Evolutionary conservation across 345 rosid genomes (phyloP).

Genomic region (Bruguiera gymnorhiza): DNA sequence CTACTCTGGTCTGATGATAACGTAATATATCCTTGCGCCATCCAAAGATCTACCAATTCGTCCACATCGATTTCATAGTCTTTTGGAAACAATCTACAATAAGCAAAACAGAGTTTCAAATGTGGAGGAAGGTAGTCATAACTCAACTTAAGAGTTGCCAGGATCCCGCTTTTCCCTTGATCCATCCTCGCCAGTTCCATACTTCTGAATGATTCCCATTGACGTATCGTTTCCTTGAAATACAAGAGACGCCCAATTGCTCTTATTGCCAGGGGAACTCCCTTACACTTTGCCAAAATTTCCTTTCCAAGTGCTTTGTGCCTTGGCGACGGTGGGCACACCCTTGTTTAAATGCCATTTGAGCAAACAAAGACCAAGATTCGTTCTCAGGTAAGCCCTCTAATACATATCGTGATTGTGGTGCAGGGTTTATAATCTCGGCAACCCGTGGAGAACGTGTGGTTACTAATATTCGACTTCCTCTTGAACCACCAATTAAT

Average conservation of each 20-base stretch:
- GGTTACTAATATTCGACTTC: conserved; percentile 8
- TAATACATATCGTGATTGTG: neutral
- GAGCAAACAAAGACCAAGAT: conserved; percentile 23
- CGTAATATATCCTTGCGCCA: conserved; percentile 22
- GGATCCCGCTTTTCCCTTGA: neutral
- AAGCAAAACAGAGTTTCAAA: conserved; percentile 33
- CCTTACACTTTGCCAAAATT: conserved; percentile 12
- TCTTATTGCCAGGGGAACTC: conserved; percentile 18
- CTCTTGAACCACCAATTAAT: conserved; percentile 3
- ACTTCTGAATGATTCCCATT: conserved; percentile 11
- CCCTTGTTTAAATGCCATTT: conserved; percentile 7
- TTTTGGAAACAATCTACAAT: conserved; percentile 29
- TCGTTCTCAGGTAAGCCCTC: neutral
- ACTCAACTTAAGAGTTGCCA: conserved; percentile 22
- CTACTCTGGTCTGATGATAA: neutral
- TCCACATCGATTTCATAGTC: conserved; percentile 2
- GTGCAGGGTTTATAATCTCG: neutral
- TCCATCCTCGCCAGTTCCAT: neutral
- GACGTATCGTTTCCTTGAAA: conserved; percentile 6
- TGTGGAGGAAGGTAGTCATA: conserved; percentile 25
- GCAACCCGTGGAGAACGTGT: conserved; percentile 21
- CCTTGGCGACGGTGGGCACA: neutral
- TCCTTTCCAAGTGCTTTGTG: neutral
- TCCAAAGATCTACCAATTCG: conserved; percentile 21
- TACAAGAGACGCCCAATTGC: conserved; percentile 12